Conservation (phyloP, 2,329 filamentous ascomycete genomes). For the Aspergillus intermedius region DNA sequence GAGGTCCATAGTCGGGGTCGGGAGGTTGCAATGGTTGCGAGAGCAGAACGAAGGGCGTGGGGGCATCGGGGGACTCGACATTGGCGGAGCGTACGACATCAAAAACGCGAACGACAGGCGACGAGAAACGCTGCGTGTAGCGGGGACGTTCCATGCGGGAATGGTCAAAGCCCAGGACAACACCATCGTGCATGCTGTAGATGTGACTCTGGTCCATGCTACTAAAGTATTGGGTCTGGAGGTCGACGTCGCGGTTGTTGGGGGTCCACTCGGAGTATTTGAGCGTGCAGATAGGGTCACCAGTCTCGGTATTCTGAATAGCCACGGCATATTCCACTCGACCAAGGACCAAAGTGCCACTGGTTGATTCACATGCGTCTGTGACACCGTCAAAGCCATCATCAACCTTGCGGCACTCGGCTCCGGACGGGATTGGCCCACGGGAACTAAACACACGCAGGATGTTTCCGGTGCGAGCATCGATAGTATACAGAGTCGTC, state of each 20-base stretch:
- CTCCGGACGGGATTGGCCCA: slow-evolving; percentile 62
- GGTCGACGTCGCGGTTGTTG: slow-evolving; percentile 83
- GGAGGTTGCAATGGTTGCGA: slow-evolving; percentile 71
- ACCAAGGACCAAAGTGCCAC: slow-evolving; percentile 74
- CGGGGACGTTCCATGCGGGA: slow-evolving; percentile 49
- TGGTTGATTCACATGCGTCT: slow-evolving; percentile 67
- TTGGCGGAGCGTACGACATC: slow-evolving; percentile 73
- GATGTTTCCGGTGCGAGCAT: slow-evolving; percentile 76
- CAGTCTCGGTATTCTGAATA: slow-evolving; percentile 69
- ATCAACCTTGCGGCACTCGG: slow-evolving; percentile 67
- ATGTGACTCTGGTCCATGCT: slow-evolving; percentile 87
- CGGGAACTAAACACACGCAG: slow-evolving; percentile 76
- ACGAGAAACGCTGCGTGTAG: slow-evolving; percentile 63
- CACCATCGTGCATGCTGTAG: slow-evolving; percentile 77
- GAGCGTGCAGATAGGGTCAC: slow-evolving; percentile 75
- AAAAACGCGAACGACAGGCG: slow-evolving; percentile 80
- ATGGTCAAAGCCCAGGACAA: slow-evolving; percentile 72
- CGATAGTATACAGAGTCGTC: slow-evolving; percentile 80
- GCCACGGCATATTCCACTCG: slow-evolving; percentile 84
- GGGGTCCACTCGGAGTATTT: slow-evolving; percentile 92
- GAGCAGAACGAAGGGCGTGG: slow-evolving; percentile 69
- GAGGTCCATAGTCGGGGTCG: slow-evolving; percentile 34
- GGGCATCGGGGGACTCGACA: slow-evolving; percentile 54
- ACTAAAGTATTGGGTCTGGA: slow-evolving; percentile 71
- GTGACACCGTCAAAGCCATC: slow-evolving; percentile 46